These are phyloP conservation scores for Glutinoglossum americanum DNA, from an alignment of 495 filamentous ascomycete species.

Conservation along the genomic window DNA sequence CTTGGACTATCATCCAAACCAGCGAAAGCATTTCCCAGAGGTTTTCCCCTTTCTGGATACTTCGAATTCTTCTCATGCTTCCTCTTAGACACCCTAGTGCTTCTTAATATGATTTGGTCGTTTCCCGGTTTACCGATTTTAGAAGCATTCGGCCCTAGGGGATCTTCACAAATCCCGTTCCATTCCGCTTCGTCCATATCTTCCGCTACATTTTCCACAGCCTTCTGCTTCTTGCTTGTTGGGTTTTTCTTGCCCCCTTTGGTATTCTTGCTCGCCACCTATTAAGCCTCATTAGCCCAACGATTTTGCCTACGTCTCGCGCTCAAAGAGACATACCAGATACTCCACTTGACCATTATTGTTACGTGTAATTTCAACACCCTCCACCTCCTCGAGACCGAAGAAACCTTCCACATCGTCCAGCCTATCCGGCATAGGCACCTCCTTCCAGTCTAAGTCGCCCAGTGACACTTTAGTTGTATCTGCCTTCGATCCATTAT, in stretches of 20 bases:
- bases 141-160: constrained; percentile 16
- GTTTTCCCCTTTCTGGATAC: constrained; percentile 9
- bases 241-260: constrained; percentile 1
- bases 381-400: constrained; percentile 81
- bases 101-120: constrained; percentile 14
- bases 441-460: constrained; percentile 59
- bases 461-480: constrained; percentile 25
- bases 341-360: constrained; percentile 24
- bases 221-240: neutral
- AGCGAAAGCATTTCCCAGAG: constrained; percentile 2
- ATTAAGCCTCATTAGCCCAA: neutral
- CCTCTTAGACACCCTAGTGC: constrained; percentile 9
- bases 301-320: neutral
- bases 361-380: constrained; percentile 55
- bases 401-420: constrained; percentile 90
- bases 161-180: constrained; percentile 27
- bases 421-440: constrained; percentile 63
- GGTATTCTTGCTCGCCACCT: neutral
- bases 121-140: constrained; percentile 23
- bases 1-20: constrained; percentile 8
- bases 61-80: constrained; percentile 13
- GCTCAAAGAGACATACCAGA: constrained; percentile 20
- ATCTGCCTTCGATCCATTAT: constrained; percentile 14
- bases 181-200: constrained; percentile 29
- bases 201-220: neutral